Conservation (phyloP, 73 alveolate genomes). For the Paramecium sexaurelia region DNA sequence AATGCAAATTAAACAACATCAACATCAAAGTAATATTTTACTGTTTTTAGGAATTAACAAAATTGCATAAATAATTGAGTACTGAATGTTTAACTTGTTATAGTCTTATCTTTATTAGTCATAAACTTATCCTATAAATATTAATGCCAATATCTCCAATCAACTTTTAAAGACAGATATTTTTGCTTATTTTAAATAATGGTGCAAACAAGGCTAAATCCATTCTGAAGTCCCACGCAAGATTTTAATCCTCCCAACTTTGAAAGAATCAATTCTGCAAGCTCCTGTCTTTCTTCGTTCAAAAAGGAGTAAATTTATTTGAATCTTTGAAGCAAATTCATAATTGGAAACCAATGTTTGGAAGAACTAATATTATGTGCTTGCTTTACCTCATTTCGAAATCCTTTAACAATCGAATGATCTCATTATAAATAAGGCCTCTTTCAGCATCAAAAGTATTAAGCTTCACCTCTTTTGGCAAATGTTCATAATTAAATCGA, state of each 20-base stretch:
- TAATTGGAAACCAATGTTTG: conserved; percentile 42
- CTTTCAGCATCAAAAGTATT: conserved; percentile 38
- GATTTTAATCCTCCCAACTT: conserved; percentile 14
- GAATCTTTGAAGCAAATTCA: not conserved
- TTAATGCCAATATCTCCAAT: conserved; percentile 56
- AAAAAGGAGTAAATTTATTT: conserved; percentile 5
- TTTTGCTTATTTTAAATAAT: conserved; percentile 54
- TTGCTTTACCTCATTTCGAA: conserved; percentile 6
- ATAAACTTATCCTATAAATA: conserved; percentile 29
- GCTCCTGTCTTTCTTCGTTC: conserved; percentile 37
- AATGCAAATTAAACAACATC: conserved; percentile 48
- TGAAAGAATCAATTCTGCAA: not conserved
- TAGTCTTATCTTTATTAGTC: conserved; percentile 37
- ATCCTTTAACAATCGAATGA: conserved; percentile 14
- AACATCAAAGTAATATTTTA: conserved; percentile 13
- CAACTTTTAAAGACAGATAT: conserved; percentile 7
- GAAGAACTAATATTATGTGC: not conserved
- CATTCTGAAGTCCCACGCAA: conserved; percentile 27
- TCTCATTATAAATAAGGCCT: not conserved
- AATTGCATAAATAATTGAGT: conserved; percentile 54
- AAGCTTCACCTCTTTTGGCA: conserved; percentile 20
- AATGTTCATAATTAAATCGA: conserved; percentile 53
- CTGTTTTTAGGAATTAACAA: conserved; percentile 38
- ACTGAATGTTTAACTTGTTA: conserved; percentile 30
- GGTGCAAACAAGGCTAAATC: conserved; percentile 5